Evolutionary conservation across 805 yeast species (phyloP).

Genomic region (Saccharomyces mikatae): DNA sequence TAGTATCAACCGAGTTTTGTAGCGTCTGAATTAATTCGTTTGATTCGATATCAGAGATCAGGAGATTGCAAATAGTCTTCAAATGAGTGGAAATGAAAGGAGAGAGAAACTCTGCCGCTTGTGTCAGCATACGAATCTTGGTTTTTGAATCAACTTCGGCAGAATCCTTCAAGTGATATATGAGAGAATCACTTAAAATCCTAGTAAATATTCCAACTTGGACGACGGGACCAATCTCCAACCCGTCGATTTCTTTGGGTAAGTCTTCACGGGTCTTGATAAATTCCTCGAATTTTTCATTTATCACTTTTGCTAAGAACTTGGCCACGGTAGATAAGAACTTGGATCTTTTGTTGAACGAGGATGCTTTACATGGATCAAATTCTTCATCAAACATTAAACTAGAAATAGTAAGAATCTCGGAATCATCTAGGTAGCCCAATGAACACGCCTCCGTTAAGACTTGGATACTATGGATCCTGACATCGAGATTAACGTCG

Average conservation of each 20-base stretch:
- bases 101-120: slow-evolving; percentile 29
- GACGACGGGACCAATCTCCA: slow-evolving; percentile 13
- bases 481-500: slow-evolving; percentile 51
- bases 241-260: slow-evolving; percentile 10
- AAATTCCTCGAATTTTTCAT: slow-evolving; percentile 33
- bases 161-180: slow-evolving; percentile 10
- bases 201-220: slow-evolving; percentile 21
- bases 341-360: slow-evolving; percentile 28
- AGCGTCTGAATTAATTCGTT: slow-evolving; percentile 5
- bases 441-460: slow-evolving; percentile 47
- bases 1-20: slow-evolving; percentile 1
- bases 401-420: slow-evolving; percentile 38
- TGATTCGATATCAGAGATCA: slow-evolving; percentile 20
- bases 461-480: slow-evolving; percentile 42
- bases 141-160: slow-evolving; percentile 5
- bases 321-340: slow-evolving; percentile 43
- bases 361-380: slow-evolving; percentile 27
- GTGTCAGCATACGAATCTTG: slow-evolving; percentile 17
- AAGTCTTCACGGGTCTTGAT: slow-evolving; percentile 26
- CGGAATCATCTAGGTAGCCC: slow-evolving; percentile 59
- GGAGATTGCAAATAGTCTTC: slow-evolving; percentile 18
- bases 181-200: slow-evolving; percentile 21
- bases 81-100: slow-evolving; percentile 21
- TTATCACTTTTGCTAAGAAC: slow-evolving; percentile 41
- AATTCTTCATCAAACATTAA: slow-evolving; percentile 32